Base-by-base conservation (phyloP, 2,329 filamentous ascomycete genomes). In the Pseudopithomyces chartarum region DNA sequence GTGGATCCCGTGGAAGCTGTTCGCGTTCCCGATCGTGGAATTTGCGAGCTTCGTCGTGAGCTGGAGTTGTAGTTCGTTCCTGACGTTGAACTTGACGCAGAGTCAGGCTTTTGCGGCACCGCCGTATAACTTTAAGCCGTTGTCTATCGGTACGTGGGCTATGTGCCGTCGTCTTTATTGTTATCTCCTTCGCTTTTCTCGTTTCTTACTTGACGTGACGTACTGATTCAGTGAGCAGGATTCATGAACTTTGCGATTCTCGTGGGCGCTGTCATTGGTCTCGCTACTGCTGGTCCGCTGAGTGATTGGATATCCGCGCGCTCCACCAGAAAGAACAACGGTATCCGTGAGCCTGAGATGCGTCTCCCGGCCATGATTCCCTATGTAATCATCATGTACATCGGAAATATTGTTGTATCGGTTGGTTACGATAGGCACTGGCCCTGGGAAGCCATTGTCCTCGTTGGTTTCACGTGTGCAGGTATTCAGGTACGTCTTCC, bases 1-100 rank as follows among this genome's bases (percentile, higher is more conserved):
- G 20, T 86, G 81, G 80, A 79, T 85, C 7, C 87, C 86, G 0
- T 87, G 84, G 81, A 86, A 87, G 62, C 76, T 89, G 1, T 83
- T 87, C 66, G 62, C 79, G 0, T 89, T 85, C 69, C 86, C 87
- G 0, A 88, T 89, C 55, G 82, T 88, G 40, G 81, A 87, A 59
- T 85, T 86, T 55, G 79, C 86, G 1, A 80, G 84, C 15, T 88
- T 89, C 62, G 81, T 86, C 23, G 84, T 87, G 6, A 84, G 82
- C 22, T 88, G 84, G 84, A 80, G 79, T 8, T 84, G 84, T 53
- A 83, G 79, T 40, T 80, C 75, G 20, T 86, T 87, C 72, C 74
- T 89, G 45, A 83, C 81, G 2, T 65, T 88, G 65, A 88, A 88
- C 70, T 76, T 88, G n/a, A 87, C 84, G 0, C 83, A 75, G 57